Evolutionary conservation across 2,329 filamentous ascomycete genomes (phyloP).

Genomic region (Arthrobotrys megalospora): DNA sequence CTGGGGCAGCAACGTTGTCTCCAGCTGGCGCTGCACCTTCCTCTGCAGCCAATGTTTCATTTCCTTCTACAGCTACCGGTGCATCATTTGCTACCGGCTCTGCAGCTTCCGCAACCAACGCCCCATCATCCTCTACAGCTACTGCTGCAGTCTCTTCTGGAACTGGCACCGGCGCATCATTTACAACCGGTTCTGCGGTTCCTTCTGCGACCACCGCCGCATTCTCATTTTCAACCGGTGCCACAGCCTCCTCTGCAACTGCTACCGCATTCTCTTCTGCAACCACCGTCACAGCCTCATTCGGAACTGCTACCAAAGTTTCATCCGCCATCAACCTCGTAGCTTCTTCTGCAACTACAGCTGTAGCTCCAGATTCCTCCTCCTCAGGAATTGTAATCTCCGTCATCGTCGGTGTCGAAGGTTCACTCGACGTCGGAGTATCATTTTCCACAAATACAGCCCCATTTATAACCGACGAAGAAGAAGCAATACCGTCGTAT

Average conservation of each 20-base stretch:
- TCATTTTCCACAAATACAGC: not conserved
- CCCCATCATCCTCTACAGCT: not conserved
- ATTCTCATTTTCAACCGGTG: not conserved
- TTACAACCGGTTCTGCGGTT: not conserved
- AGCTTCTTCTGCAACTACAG: not conserved
- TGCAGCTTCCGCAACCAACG: not conserved
- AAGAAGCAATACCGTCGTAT: not conserved
- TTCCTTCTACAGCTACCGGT: not conserved
- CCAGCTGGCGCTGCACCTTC: not conserved
- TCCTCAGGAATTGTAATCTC: not conserved
- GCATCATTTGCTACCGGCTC: too few relatives aligned
- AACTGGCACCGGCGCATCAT: not conserved
- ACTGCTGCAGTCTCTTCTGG: not conserved
- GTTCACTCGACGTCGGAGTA: conserved; percentile 13
- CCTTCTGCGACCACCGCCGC: not conserved
- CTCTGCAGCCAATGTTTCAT: not conserved
- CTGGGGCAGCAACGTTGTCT: not conserved
- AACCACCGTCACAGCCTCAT: not conserved
- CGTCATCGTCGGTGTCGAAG: conserved; percentile 10
- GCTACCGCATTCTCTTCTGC: not conserved
- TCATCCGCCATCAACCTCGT: not conserved
- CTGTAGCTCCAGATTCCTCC: not conserved
- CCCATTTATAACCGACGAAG: not conserved
- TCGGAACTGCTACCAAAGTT: not conserved
- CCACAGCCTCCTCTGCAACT: not conserved